Percentiles rank a stretch among this genome's conserved stretches.
phyloP scores from a whole-genome alignment of 345 rosid species.

The Boechera retrofracta region DNA sequence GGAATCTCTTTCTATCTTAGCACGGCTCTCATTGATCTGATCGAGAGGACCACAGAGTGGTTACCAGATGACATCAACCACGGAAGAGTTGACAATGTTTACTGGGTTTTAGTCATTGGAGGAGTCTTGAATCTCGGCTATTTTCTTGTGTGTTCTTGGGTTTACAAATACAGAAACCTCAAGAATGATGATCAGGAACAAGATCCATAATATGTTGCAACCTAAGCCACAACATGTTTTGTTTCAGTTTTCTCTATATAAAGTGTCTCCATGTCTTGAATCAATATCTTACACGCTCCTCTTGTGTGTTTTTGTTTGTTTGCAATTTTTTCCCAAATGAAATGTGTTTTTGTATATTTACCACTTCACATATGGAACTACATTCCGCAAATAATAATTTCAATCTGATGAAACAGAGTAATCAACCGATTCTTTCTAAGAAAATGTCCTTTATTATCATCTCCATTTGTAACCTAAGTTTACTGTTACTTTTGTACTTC shows the following conservation, averaged over 20 bases:
- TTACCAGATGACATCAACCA: constrained; percentile 51
- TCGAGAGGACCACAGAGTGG: constrained; percentile 50
- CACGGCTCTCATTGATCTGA: constrained; percentile 44
- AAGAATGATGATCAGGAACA: not conserved
- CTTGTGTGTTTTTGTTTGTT: not conserved
- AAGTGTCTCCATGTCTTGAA: not conserved
- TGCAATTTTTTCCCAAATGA: too few species aligned
- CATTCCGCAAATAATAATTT: too few species aligned
- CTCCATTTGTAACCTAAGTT: too few species aligned
- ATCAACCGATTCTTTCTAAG: too few species aligned
- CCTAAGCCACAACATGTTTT: not conserved
- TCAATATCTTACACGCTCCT: not conserved
- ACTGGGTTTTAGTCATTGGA: constrained; percentile 45
- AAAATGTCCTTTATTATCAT: too few species aligned
- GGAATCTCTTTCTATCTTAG: constrained; percentile 50
- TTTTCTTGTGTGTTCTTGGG: constrained; percentile 44
- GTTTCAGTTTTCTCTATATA: not conserved
- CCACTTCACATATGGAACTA: too few species aligned
- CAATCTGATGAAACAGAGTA: too few species aligned
- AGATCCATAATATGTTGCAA: not conserved
- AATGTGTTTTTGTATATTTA: too few species aligned
- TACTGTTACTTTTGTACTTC: too few species aligned
- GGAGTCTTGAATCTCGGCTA: constrained; percentile 52
- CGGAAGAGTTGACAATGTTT: constrained; percentile 53
- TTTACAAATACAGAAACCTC: constrained; percentile 41